These are phyloP conservation scores for Ogataea dorogensis DNA, from an alignment of 805 yeast genomes.

Conservation along the genomic window DNA sequence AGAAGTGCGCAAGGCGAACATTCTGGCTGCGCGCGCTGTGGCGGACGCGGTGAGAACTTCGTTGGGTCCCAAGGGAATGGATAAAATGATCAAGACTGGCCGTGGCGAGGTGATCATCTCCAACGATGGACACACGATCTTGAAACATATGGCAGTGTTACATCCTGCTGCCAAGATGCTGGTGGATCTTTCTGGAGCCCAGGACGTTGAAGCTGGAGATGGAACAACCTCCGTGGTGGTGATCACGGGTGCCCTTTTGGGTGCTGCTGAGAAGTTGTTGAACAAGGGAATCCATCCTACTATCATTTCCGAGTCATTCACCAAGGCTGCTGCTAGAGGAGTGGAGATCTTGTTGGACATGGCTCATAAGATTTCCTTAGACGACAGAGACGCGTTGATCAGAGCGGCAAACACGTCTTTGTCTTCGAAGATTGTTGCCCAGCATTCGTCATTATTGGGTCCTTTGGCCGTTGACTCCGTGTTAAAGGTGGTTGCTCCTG, in stretches of 20 bases:
- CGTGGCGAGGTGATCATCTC: constrained; percentile 91
- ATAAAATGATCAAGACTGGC: constrained; percentile 95
- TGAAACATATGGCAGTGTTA: constrained; percentile 95
- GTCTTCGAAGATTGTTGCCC: constrained; percentile 93
- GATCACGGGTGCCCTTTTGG: constrained; percentile 87
- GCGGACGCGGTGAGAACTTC: constrained; percentile 95
- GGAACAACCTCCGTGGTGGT: constrained; percentile 98
- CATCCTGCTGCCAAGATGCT: constrained; percentile 98
- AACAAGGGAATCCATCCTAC: constrained; percentile 95
- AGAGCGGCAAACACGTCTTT: constrained; percentile 94
- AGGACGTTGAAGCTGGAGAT: constrained; percentile 99
- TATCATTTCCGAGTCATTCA: constrained; percentile 89
- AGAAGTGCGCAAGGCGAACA: constrained; percentile 86
- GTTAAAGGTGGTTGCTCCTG: constrained; percentile 52
- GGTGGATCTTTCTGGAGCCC: constrained; percentile 96
- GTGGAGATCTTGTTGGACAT: constrained; percentile 80
- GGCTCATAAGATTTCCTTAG: constrained; percentile 77
- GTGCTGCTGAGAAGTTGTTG: constrained; percentile 90
- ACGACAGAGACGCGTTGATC: constrained; percentile 77
- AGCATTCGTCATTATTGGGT: constrained; percentile 78
- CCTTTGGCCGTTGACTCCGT: constrained; percentile 96
- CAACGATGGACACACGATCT: constrained; percentile 96
- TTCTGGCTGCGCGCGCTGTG: constrained; percentile 90
- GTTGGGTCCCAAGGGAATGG: constrained; percentile 99
- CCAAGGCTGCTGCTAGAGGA: constrained; percentile 80